Evolutionary conservation across 495 filamentous ascomycete genomes (phyloP).

Genomic region (Daldinia caldariorum): DNA sequence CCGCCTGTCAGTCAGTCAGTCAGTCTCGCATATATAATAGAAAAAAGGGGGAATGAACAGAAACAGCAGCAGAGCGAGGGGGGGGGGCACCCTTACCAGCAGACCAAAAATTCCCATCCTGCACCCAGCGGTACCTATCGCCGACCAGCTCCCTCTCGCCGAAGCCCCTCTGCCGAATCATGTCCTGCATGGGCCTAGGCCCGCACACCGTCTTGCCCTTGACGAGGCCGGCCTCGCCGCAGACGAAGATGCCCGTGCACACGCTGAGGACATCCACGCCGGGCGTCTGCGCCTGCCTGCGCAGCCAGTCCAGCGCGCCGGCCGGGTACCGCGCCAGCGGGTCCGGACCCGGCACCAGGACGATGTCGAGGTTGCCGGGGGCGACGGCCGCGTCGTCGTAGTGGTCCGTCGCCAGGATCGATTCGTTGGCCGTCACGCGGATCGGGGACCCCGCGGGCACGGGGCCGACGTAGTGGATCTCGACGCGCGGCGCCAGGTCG

Average conservation of each 20-base stretch:
- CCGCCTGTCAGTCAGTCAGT: conserved; percentile 54
- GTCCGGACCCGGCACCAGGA: conserved; percentile 64
- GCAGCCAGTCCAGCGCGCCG: conserved; percentile 58
- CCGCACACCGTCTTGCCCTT: conserved; percentile 60
- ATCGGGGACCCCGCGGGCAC: conserved; percentile 44
- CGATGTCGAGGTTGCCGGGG: conserved; percentile 62
- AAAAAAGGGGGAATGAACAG: not conserved
- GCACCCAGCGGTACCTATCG: conserved; percentile 58
- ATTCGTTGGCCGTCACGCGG: conserved; percentile 50
- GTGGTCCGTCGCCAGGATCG: conserved; percentile 54
- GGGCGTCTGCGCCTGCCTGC: conserved; percentile 49
- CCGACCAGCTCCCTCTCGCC: conserved; percentile 57
- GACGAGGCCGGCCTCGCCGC: conserved; percentile 61
- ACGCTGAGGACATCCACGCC: conserved; percentile 62
- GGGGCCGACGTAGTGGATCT: conserved; percentile 59
- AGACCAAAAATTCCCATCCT: conserved; percentile 70
- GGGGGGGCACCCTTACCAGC: conserved; percentile 57
- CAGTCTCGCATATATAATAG: not conserved
- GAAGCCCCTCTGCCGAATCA: conserved; percentile 56
- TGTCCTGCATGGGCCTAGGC: conserved; percentile 60
- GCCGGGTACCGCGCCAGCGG: conserved; percentile 49
- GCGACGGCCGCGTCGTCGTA: conserved; percentile 55
- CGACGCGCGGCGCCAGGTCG: conserved; percentile 52
- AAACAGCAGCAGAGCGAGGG: no score
- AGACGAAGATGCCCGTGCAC: conserved; percentile 63